Percentiles rank a stretch among this genome's conserved stretches.
Evolutionary conservation across 805 yeast genomes (phyloP).

Genomic region (Lachancea cidri): DNA sequence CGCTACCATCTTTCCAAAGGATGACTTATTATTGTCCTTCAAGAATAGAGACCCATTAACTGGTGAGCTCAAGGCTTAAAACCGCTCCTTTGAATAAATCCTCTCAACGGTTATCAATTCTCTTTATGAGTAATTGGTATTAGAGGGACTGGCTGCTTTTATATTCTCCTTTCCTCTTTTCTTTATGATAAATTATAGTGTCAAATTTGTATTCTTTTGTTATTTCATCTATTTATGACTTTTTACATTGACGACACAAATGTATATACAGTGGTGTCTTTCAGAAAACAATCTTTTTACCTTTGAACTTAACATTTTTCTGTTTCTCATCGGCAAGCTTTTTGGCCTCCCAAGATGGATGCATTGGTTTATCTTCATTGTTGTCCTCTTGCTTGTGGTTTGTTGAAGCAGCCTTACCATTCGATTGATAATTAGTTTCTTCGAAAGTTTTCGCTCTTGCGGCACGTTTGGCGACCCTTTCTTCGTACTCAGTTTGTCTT

Average conservation of each 20-base stretch:
- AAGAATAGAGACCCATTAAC: slow-evolving; percentile 51
- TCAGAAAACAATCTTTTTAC: slow-evolving; percentile 63
- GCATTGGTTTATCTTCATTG: slow-evolving; percentile 41
- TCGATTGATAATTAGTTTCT: slow-evolving; percentile 5
- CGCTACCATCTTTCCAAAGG: slow-evolving; percentile 97
- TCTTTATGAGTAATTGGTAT: background rate
- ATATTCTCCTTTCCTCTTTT: background rate
- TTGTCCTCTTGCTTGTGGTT: slow-evolving; percentile 13
- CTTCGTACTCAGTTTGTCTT: slow-evolving; percentile 63
- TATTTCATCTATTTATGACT: slow-evolving; percentile 2
- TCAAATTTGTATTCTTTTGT: slow-evolving; percentile 1
- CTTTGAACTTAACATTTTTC: slow-evolving; percentile 64
- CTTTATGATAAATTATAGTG: background rate
- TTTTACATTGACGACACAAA: background rate
- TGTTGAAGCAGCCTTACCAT: background rate
- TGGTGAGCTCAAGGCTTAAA: slow-evolving; percentile 22
- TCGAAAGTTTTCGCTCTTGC: slow-evolving; percentile 39
- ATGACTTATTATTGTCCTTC: slow-evolving; percentile 81
- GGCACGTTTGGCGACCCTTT: slow-evolving; percentile 63
- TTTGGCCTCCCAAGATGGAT: slow-evolving; percentile 99
- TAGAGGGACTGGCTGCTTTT: background rate
- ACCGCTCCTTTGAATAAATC: background rate
- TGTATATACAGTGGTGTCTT: background rate
- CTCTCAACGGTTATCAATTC: background rate
- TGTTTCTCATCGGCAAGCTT: slow-evolving; percentile 61